Base-by-base conservation (phyloP, 768 basidiomycete genomes). In the Hortiboletus campestris region DNA sequence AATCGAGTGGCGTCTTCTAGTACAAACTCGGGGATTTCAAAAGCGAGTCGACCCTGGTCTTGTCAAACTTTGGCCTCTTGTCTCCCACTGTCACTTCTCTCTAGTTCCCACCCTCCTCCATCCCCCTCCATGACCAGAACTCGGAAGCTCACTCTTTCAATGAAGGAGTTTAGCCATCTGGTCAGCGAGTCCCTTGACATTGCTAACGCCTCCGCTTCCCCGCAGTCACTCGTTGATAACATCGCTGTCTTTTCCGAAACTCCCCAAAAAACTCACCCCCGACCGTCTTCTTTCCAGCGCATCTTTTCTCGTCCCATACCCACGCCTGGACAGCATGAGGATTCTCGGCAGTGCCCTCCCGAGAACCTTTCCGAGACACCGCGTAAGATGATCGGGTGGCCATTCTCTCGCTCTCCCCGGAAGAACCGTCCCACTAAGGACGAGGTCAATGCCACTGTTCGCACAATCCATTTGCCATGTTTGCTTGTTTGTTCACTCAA, bases 81-180 rank as follows among this genome's bases (percentile, higher is more conserved):
- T 25, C 38, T 34, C 22, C 31, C 45, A 43, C 49, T 58, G 45
- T 52, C 47, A 41, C 35, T 25, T 42, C 43, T 42, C 53, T 52
- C 58, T 52, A 22, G 16, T 44, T 29, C 38, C 43, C 13, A 38
- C 55, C n/a, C 49, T 49, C 31, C 35, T 29, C 40, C 46, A 35
- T 25, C 38, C 3, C 10, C 52, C 48, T 43, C 49, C 58, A 70
- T 70, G 68, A 60, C 68, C 56, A 60, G 68, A 47, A 52, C 66
- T 6, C 60, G 63, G 31, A 69, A 66, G 49, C 41, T 59, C 53
- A 69, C 71, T 22, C 58, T 70, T 52, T 55, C 69, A 4, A 36
- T 72, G 49, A 69, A 53, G 43, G 71, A 71, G 60, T 72, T 72
- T 39, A 72, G 66, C 57, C 70, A 69, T 55, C 65, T 72, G 62